Evolutionary conservation across 164 flowering plant species (phyloP).

Genomic region (Magnolia kwangsiensis): DNA sequence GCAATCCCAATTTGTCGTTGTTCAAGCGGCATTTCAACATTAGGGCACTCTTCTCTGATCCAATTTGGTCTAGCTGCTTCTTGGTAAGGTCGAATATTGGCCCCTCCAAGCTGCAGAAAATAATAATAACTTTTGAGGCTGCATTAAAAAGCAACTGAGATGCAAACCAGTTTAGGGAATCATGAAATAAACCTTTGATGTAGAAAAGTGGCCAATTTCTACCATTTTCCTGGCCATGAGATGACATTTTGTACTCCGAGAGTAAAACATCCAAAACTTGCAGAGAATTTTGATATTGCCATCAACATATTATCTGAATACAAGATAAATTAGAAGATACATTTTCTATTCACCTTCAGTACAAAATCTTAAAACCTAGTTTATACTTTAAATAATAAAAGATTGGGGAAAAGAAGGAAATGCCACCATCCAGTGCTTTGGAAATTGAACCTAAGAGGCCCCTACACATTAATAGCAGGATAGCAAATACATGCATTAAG

Average conservation of each 20-base stretch:
- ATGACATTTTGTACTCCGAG: conserved; percentile 72
- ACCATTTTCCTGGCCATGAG: conserved; percentile 94
- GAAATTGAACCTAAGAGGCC: not conserved
- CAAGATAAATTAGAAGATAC: conserved; percentile 1
- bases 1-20: conserved; percentile 66
- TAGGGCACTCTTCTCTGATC: conserved; percentile 75
- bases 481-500: not conserved
- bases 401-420: not conserved
- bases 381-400: too few species aligned
- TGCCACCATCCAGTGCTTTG: not conserved
- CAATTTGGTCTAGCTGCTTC: conserved; percentile 67
- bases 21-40: conserved; percentile 70
- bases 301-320: not conserved
- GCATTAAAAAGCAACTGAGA: not conserved
- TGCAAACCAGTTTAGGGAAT: not conserved
- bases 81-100: conserved; percentile 67
- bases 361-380: too few species aligned
- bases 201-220: conserved; percentile 59
- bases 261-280: conserved; percentile 81
- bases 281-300: conserved; percentile 6
- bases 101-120: conserved; percentile 74
- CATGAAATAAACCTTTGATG: conserved; percentile 63
- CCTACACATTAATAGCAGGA: conserved; percentile 4
- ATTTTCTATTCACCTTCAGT: too few species aligned
- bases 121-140: conserved; percentile 4